phyloP scores from a whole-genome alignment of 768 basidiomycete species.

The Amanita muscaria region DNA sequence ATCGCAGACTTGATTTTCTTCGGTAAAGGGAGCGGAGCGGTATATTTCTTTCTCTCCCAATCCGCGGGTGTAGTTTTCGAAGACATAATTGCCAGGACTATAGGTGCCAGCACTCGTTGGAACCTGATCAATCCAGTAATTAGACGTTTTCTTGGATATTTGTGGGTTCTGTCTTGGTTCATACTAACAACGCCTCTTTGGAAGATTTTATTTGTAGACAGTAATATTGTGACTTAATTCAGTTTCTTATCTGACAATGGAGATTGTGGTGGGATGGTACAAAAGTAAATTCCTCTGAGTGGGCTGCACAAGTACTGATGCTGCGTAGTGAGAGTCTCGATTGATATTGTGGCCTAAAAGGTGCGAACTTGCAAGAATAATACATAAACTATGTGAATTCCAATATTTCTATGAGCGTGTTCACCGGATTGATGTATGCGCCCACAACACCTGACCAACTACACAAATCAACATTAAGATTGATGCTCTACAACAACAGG shows the following conservation, averaged over 20 bases:
- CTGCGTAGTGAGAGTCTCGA: no score
- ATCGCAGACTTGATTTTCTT: constrained; percentile 22
- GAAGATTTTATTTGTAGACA: not conserved
- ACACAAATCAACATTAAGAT: no score
- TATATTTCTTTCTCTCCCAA: constrained; percentile 17
- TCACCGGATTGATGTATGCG: no score
- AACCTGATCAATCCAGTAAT: not conserved
- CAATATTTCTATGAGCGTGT: no score
- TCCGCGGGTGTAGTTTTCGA: constrained; percentile 28
- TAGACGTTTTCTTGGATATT: not conserved
- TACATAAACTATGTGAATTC: no score
- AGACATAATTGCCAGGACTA: constrained; percentile 17
- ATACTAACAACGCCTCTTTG: not conserved
- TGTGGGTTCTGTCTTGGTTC: constrained; percentile 4
- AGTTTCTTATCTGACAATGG: not conserved
- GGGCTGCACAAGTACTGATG: no score
- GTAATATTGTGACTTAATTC: not conserved
- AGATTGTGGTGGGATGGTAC: constrained; percentile 4
- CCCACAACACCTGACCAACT: no score
- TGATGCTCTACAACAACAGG: no score
- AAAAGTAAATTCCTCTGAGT: constrained; percentile 28
- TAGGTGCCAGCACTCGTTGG: not conserved
- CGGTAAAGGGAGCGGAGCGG: constrained; percentile 9
- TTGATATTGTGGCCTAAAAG: no score
- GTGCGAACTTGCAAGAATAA: no score